Evolutionary conservation across 768 basidiomycete genomes (phyloP).

Genomic region (Wakefieldia striispora): DNA sequence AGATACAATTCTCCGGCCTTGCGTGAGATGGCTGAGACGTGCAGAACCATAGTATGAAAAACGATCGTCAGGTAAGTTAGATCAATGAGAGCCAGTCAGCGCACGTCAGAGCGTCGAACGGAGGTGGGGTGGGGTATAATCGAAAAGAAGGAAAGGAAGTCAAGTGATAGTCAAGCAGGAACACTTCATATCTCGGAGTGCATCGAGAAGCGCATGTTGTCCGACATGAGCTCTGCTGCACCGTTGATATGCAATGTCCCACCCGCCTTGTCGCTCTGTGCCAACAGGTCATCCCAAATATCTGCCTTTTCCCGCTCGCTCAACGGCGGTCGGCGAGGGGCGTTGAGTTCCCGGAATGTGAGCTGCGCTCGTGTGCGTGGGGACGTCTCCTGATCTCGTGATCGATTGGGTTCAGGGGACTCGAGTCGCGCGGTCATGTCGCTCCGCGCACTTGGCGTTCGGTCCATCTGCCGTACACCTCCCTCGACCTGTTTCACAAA

Average conservation of each 20-base stretch:
- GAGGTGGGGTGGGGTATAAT: neutral
- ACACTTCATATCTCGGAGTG: constrained; percentile 18
- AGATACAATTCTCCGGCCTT: constrained; percentile 7
- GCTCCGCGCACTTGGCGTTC: constrained; percentile 27
- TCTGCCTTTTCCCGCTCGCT: constrained; percentile 70
- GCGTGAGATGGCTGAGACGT: constrained; percentile 7
- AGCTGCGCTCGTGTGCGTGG: constrained; percentile 30
- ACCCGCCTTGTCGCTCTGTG: constrained; percentile 65
- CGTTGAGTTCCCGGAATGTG: constrained; percentile 50
- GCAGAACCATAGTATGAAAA: neutral
- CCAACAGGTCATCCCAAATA: constrained; percentile 68
- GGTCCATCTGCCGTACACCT: constrained; percentile 18
- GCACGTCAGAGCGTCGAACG: neutral
- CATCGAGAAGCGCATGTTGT: constrained; percentile 39
- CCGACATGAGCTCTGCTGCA: constrained; percentile 39
- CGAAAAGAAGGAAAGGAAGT: neutral
- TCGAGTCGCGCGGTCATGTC: constrained; percentile 28
- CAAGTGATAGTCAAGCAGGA: neutral
- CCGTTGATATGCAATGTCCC: constrained; percentile 63
- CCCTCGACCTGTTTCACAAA: constrained; percentile 2
- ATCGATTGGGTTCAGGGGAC: constrained; percentile 2
- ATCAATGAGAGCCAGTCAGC: neutral
- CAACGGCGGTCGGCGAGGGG: constrained; percentile 37
- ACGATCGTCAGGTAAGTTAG: neutral
- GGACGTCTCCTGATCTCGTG: constrained; percentile 9